These are phyloP conservation scores for Pleurozium schreberi DNA, from an alignment of 225 moss, liverwort and hornwort species.

Conservation along the genomic window DNA sequence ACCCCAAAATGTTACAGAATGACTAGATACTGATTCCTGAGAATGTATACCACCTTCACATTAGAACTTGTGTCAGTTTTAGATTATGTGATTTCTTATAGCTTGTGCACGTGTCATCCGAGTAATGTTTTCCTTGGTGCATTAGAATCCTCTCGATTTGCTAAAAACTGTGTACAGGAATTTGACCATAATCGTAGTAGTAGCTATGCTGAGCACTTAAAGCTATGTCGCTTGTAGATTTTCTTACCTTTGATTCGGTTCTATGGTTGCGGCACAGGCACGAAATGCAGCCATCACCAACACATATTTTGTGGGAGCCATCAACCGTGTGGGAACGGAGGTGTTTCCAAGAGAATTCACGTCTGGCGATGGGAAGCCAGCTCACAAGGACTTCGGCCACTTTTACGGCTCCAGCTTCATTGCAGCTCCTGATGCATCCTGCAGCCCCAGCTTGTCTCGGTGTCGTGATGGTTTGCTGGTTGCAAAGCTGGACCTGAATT, in stretches of 20 bases:
- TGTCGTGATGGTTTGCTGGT: slow-evolving; percentile 74
- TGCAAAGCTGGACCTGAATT: slow-evolving; percentile 73
- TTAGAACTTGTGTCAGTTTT: neutral
- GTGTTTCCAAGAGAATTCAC: slow-evolving; percentile 81
- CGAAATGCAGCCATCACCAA: slow-evolving; percentile 96
- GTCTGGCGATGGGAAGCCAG: slow-evolving; percentile 92
- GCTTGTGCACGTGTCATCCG: neutral
- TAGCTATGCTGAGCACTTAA: neutral
- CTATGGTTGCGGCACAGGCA: slow-evolving; percentile 30
- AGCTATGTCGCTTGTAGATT: neutral
- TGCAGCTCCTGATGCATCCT: slow-evolving; percentile 93
- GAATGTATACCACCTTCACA: no score
- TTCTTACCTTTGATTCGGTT: neutral
- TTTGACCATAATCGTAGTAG: neutral
- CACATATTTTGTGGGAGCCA: slow-evolving; percentile 83
- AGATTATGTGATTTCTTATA: no score
- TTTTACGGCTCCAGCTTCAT: slow-evolving; percentile 94
- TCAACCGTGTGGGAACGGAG: slow-evolving; percentile 94
- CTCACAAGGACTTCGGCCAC: slow-evolving; percentile 87
- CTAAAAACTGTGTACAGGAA: neutral
- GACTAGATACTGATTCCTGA: neutral
- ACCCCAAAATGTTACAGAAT: no score
- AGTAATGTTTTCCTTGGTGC: neutral
- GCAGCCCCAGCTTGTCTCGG: slow-evolving; percentile 82
- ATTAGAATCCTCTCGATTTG: neutral